phyloP scores from a whole-genome alignment of 2,329 filamentous ascomycete genomes.

The Trichoderma sp. region DNA sequence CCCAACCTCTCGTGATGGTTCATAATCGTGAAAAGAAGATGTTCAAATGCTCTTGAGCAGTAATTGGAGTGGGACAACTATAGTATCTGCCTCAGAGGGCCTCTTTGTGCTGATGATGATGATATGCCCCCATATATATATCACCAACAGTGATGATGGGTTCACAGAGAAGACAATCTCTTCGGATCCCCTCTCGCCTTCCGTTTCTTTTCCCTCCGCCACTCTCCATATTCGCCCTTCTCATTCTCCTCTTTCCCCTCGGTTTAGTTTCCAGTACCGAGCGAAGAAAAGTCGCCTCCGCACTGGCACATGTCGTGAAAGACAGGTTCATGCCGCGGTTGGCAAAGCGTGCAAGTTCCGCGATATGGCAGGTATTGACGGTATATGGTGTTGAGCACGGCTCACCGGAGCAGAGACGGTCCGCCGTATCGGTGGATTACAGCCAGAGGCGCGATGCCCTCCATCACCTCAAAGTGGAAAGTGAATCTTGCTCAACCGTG shows the following conservation, averaged over 20 bases:
- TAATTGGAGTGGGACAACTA: constrained; percentile 43
- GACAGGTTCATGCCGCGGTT: constrained; percentile 12
- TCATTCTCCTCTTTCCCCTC: background rate
- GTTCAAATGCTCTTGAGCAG: constrained; percentile 44
- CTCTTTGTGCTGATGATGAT: background rate
- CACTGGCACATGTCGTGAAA: background rate
- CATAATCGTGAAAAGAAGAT: background rate
- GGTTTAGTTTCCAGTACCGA: background rate
- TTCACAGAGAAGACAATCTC: no score
- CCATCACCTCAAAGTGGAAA: constrained; percentile 5
- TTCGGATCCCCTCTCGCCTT: no score
- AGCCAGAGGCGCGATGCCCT: background rate
- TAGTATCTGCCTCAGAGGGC: no score
- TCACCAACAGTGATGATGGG: no score
- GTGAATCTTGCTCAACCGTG: background rate
- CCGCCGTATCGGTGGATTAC: background rate
- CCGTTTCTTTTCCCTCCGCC: no score
- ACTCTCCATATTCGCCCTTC: no score
- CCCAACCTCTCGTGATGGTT: constrained; percentile 5
- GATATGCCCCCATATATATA: background rate
- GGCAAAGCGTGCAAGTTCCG: constrained; percentile 8
- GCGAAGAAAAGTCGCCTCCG: constrained; percentile 4
- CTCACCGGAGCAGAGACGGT: background rate
- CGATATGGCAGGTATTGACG: background rate
- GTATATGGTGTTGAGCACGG: constrained; percentile 10